phyloP scores from a whole-genome alignment of 441 rosid species.

The Adansonia madagascariensis region DNA sequence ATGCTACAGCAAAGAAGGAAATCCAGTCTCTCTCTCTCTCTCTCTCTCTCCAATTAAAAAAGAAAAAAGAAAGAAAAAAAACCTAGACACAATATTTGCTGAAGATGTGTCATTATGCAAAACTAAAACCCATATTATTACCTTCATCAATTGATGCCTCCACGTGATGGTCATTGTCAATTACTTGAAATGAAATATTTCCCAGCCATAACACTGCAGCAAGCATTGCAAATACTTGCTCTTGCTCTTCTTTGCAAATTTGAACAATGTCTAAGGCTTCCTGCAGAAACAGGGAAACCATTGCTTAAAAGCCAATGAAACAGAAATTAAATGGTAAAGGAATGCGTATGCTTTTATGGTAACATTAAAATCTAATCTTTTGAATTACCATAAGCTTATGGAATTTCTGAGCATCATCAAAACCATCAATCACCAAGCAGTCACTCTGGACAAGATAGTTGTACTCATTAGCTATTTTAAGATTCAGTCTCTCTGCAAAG shows the following conservation, averaged over 20 bases:
- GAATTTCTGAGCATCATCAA: constrained; percentile 76
- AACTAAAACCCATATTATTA: constrained; percentile 34
- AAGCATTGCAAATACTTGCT: constrained; percentile 74
- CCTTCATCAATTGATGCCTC: constrained; percentile 85
- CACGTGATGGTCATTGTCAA: constrained; percentile 79
- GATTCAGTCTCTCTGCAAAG: constrained; percentile 74
- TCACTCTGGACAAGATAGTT: constrained; percentile 87
- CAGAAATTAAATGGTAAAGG: constrained; percentile 23
- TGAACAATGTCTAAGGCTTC: constrained; percentile 76
- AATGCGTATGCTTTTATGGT: constrained; percentile 1
- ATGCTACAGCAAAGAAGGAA: background rate
- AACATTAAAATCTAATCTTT: constrained; percentile 20
- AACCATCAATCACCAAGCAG: constrained; percentile 73
- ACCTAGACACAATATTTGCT: background rate
- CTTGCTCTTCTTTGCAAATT: constrained; percentile 75
- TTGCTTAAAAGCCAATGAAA: constrained; percentile 18
- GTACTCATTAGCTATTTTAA: constrained; percentile 76
- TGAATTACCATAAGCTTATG: constrained; percentile 68
- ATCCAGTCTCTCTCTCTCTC: background rate
- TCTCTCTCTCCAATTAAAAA: no score
- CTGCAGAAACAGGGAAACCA: constrained; percentile 47
- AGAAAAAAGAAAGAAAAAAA: no score
- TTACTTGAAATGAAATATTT: constrained; percentile 74
- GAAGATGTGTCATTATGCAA: constrained; percentile 10
- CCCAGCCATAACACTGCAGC: constrained; percentile 92